A percentile compares a stretch with the other conserved stretches of the same genome.
Evolutionary conservation across 75 land plant species (phyloP).

Genomic region (Pinus albicaulis): DNA sequence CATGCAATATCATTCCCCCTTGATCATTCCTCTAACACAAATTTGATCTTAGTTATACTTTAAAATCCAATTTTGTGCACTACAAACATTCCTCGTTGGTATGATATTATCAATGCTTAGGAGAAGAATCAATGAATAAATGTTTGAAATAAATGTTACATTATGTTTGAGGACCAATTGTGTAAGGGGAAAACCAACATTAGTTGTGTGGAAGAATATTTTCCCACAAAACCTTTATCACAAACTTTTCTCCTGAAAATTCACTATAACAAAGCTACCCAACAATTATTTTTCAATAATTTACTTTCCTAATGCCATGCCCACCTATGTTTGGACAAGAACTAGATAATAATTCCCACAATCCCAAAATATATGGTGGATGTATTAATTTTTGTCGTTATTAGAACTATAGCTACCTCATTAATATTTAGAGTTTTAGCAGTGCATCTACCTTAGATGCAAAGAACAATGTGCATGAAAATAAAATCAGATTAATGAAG

Average conservation of each 20-base stretch:
- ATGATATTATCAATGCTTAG: background rate
- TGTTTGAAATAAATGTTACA: constrained; percentile 2
- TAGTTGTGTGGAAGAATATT: background rate
- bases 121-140: background rate
- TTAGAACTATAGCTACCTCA: constrained; percentile 58
- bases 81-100: background rate
- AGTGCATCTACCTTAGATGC: constrained; percentile 84
- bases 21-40: constrained; percentile 3
- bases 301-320: constrained; percentile 41
- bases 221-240: too few species aligned
- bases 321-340: constrained; percentile 70
- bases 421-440: constrained; percentile 64
- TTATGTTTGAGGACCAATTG: background rate
- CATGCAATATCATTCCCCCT: constrained; percentile 25
- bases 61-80: background rate
- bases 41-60: background rate
- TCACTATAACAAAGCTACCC: background rate
- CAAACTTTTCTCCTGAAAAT: too few species aligned
- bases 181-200: background rate
- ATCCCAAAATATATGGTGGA: constrained; percentile 51
- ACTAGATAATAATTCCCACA: constrained; percentile 43
- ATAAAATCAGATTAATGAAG: background rate
- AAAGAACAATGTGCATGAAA: constrained; percentile 35
- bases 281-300: background rate
- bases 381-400: constrained; percentile 22